Percentiles rank a stretch among this genome's conserved stretches.
Conservation (phyloP, 2,329 filamentous ascomycete genomes). For the Scleromitrula shiraiana region DNA sequence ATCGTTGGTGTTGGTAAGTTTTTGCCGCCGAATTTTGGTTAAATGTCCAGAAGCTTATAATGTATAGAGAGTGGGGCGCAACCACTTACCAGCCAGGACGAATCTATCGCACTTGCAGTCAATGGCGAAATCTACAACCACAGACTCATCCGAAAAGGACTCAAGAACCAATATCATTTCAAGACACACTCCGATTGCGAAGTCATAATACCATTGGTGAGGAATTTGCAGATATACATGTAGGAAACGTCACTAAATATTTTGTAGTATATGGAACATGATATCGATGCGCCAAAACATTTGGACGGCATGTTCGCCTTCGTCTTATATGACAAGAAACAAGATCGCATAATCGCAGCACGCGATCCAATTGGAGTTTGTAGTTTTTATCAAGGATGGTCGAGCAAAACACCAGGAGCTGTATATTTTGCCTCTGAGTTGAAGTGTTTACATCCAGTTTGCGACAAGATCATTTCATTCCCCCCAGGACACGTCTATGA, state of each 20-base stretch:
- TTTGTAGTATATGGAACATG: conserved; percentile 79
- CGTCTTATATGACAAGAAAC: conserved; percentile 91
- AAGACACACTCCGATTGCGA: conserved; percentile 99
- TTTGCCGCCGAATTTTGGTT: background rate
- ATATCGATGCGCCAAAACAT: conserved; percentile 81
- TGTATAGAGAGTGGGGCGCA: conserved; percentile 74
- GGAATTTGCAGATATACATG: conserved; percentile 23
- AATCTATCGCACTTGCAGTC: conserved; percentile 82
- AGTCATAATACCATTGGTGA: conserved; percentile 93
- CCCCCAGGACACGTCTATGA: conserved; percentile 95
- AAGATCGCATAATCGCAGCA: conserved; percentile 86
- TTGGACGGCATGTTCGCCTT: conserved; percentile 99
- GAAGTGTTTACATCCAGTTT: conserved; percentile 86
- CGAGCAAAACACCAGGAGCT: conserved; percentile 70
- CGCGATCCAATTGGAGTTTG: conserved; percentile 96
- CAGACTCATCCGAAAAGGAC: conserved; percentile 79
- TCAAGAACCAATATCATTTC: conserved; percentile 85
- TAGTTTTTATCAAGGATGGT: conserved; percentile 93
- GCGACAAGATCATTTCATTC: conserved; percentile 91
- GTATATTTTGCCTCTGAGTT: conserved; percentile 97
- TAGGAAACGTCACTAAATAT: conserved; percentile 11
- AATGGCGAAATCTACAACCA: conserved; percentile 99
- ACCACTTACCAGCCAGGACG: conserved; percentile 87
- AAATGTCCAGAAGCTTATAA: conserved; percentile 3
- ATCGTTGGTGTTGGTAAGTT: conserved; percentile 71